Base-by-base conservation (phyloP, 2,329 filamentous ascomycete species). In the Fusarium avenaceum region DNA sequence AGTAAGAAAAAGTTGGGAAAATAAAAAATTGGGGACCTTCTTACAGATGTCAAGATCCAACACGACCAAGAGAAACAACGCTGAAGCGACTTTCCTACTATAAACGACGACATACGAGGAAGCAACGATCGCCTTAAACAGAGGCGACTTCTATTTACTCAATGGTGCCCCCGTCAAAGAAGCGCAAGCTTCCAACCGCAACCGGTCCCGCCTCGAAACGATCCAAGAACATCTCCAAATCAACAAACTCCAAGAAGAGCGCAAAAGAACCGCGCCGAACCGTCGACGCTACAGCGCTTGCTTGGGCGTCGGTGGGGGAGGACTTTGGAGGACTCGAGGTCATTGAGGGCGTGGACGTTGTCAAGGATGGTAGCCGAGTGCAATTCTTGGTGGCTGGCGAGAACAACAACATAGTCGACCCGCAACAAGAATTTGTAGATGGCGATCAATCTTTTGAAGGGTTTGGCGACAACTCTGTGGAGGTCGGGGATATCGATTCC, bases 301-400 rank as follows among this genome's bases (percentile, higher is more conserved):
- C 80, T 76, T 90, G 88, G 88, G 82, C 86, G 71, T 89, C 95
- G 45, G 93, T 97, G 80, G 92, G 92, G n/a, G 94, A 96, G 68
- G 96, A 96, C 0, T 97, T 99, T 78, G 96, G 90, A 73, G 94
- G 92, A 0, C 81, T 99, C 3, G 94, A 99, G 74, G 94, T 98
- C 74, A 90, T 98, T 46, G 92, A 97, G 17, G 93, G 92, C 51
- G 92, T 99, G 2, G 92, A 97, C 30, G 85, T 99, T n/a, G 83
- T 97, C 42, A 87, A 86, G 65, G 84, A 90, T 30, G 89, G 88
- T 9, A 80, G 84, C 52, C 84, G 81, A 7, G 79, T 90, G 28
- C 82, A 86, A 73, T 90, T 90, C 78, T 80, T 90, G 71, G 76
- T 82, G 38, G 70, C 62, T 35, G 70, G 74, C 44, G 65, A 79